Conservation (phyloP, 106 monocot species). For the Chionographis japonica region DNA sequence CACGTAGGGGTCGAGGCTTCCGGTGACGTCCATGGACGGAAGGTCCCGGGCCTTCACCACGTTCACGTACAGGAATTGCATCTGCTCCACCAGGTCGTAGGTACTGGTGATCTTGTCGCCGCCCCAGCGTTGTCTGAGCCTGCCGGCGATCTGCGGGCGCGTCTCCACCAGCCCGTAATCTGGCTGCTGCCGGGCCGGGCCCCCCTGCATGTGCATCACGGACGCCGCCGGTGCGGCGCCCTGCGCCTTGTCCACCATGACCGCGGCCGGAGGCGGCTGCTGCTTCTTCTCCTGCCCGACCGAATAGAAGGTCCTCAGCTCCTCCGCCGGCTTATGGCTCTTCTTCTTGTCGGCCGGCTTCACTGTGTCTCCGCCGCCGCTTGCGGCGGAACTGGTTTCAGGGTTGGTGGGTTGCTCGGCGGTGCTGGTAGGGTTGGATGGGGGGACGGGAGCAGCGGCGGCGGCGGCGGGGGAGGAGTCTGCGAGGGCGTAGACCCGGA, state of each 20-base stretch:
- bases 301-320: neutral
- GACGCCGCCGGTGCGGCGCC: neutral
- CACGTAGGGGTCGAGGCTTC: constrained; percentile 11
- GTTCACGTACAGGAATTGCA: constrained; percentile 4
- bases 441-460: neutral
- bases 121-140: neutral
- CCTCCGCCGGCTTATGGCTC: too few relatives aligned
- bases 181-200: neutral
- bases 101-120: constrained; percentile 8
- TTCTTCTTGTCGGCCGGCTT: too few relatives aligned
- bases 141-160: neutral
- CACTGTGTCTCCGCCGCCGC: neutral
- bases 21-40: constrained; percentile 8
- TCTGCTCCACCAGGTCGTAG: constrained; percentile 8
- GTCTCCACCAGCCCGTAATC: constrained; percentile 4
- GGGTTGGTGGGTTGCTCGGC: neutral
- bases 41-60: constrained; percentile 12
- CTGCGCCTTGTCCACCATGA: neutral
- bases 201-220: neutral
- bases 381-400: too few relatives aligned
- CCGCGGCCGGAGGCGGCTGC: neutral
- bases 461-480: neutral
- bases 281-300: neutral
- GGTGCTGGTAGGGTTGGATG: neutral
- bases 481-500: constrained; percentile 1